Evolutionary conservation across 768 basidiomycete species (phyloP), one percentile per base, ranked within the genome.

Genomic region (Amanita jacksonii): DNA sequence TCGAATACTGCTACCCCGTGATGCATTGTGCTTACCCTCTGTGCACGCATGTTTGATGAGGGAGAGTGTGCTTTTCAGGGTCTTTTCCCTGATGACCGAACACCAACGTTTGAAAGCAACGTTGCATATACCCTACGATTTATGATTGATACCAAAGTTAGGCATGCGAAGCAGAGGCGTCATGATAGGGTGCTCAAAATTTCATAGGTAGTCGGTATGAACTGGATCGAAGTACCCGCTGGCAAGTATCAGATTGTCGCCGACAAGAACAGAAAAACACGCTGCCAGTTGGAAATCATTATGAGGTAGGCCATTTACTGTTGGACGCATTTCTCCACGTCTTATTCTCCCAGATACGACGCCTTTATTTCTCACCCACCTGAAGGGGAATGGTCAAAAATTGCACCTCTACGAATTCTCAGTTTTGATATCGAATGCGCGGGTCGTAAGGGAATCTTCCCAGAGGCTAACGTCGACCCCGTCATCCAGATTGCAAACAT

Each of bases 341-440:
- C 41, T 33, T 5, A 15, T 24, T 13, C 4, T 15, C 45, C 5
- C 48, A 94, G 92, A 60, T 91, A 81, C 65, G 74, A 92, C 47
- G 69, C 73, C 16, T 85, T 99, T 55, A 81, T 87, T 43, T 96
- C 96, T 2, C 85, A 99, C 63, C 64, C 83, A 3, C 86, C 96
- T 1, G 96, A 97, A 58, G 93, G 85, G 1, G 72, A 79, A 32
- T 98, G 94, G 88, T 85, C 88, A 1, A 83, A 79, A 49, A 80
- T 94, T 40, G 94, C 96, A 0, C 96, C 96, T 0, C 67, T 98
- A 0, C 80, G 96, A 13, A 87, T 97, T 55, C 72, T 99, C 23
- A 93, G 90, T 55, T 99, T 99, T 54, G 96, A 99, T 77, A 97
- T 99, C 53, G 96, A 99, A 64, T 99, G 96, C 62, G 96, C 96